Percentiles rank a stretch among this genome's conserved stretches.
phyloP scores from a whole-genome alignment of 2,329 filamentous ascomycete genomes.

The Albophoma yamanashiensis region DNA sequence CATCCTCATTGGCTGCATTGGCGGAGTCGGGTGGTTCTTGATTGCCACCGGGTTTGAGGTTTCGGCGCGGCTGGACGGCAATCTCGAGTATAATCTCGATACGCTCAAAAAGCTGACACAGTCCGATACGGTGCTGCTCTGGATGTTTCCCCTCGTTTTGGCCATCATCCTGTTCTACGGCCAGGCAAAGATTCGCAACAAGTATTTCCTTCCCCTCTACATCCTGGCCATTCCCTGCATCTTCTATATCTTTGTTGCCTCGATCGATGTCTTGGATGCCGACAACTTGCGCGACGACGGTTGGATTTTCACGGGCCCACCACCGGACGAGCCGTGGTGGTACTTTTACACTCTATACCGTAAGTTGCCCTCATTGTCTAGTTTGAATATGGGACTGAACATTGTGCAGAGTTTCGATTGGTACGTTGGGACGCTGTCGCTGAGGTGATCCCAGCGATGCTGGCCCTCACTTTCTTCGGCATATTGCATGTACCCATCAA shows the following conservation, averaged over 20 bases:
- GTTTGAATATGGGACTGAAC: conserved; percentile 7
- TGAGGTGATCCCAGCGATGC: conserved; percentile 87
- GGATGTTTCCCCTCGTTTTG: conserved; percentile 69
- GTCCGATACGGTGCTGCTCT: conserved; percentile 66
- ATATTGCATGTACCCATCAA: conserved; percentile 97
- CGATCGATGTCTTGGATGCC: conserved; percentile 56
- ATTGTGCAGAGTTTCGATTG: conserved; percentile 56
- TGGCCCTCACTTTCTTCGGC: conserved; percentile 94
- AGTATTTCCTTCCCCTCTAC: conserved; percentile 77
- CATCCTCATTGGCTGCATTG: conserved; percentile 94
- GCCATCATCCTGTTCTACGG: conserved; percentile 67
- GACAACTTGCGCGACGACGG: conserved; percentile 58
- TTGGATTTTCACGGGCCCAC: conserved; percentile 87
- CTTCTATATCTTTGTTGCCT: conserved; percentile 69
- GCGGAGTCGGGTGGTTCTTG: conserved; percentile 92
- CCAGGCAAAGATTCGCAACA: conserved; percentile 67
- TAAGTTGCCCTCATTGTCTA: conserved; percentile 31
- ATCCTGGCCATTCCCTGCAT: conserved; percentile 68
- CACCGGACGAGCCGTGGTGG: conserved; percentile 84
- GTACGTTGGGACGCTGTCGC: conserved; percentile 75
- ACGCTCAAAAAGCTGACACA: conserved; percentile 68
- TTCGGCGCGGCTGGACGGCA: conserved; percentile 77
- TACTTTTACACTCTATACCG: conserved; percentile 95
- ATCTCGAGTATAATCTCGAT: conserved; percentile 66
- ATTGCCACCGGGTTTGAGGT: conserved; percentile 88